Percentiles rank a stretch among this genome's conserved stretches.
These are phyloP conservation scores for Fomitopsis serialis DNA, from an alignment of 768 basidiomycete species.

Conservation along the genomic window DNA sequence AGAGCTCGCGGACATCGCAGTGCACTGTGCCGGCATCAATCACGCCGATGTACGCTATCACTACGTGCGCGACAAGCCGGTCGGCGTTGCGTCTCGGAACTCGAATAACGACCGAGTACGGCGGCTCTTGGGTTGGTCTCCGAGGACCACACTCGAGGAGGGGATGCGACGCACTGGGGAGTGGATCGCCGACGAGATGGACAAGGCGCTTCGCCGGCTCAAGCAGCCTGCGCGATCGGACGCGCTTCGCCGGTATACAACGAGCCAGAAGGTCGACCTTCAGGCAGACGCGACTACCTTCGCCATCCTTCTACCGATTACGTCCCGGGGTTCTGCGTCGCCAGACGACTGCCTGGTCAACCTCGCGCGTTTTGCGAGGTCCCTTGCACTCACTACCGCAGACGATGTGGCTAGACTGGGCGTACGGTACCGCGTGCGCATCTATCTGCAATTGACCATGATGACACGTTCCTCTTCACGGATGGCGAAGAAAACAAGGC, in stretches of 20 bases:
- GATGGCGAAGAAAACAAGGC: conserved; percentile 25
- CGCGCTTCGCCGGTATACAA: conserved; percentile 20
- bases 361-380: conserved; percentile 37
- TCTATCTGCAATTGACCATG: conserved; percentile 53
- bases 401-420: conserved; percentile 32
- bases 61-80: conserved; percentile 25
- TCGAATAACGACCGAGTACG: conserved; percentile 40
- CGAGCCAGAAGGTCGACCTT: conserved; percentile 37
- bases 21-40: conserved; percentile 26
- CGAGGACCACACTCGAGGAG: conserved; percentile 33
- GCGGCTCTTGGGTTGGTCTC: conserved; percentile 36
- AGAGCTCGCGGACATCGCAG: conserved; percentile 37
- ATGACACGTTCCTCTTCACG: conserved; percentile 36
- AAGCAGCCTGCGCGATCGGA: conserved; percentile 7
- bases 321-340: conserved; percentile 37
- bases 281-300: conserved; percentile 31
- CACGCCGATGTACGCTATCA: conserved; percentile 23
- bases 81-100: conserved; percentile 47
- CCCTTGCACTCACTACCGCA: conserved; percentile 41
- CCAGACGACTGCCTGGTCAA: conserved; percentile 36
- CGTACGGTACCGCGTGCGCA: conserved; percentile 29
- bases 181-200: conserved; percentile 44
- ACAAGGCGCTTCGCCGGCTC: conserved; percentile 10
- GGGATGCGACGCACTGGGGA: conserved; percentile 41
- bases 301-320: conserved; percentile 54